Evolutionary conservation across 2,329 filamentous ascomycete genomes (phyloP).

Genomic region (Dothiorella sarmentorum): DNA sequence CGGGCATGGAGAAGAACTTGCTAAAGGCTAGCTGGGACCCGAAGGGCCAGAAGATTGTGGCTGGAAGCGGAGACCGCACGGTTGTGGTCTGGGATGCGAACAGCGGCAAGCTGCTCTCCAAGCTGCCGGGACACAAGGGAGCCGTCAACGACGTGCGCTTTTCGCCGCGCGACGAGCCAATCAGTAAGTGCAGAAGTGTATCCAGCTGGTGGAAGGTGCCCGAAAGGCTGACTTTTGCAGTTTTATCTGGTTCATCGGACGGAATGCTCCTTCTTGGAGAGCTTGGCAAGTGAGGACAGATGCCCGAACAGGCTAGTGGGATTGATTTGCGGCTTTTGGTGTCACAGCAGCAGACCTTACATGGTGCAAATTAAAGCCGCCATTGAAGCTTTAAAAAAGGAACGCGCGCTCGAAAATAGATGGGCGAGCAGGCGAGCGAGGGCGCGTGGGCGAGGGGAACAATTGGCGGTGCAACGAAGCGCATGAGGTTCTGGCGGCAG

Average conservation of each 20-base stretch:
- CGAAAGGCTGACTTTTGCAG: conserved; percentile 44
- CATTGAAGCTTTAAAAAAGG: background rate
- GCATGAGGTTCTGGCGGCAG: background rate
- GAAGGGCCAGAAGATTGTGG: conserved; percentile 79
- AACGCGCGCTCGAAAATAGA: background rate
- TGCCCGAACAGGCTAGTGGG: background rate
- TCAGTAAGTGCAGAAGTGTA: conserved; percentile 61
- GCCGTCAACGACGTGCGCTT: conserved; percentile 95
- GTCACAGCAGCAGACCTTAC: conserved; percentile 12
- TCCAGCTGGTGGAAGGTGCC: background rate
- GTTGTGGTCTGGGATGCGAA: conserved; percentile 88
- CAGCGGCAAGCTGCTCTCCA: conserved; percentile 88
- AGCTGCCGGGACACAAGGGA: conserved; percentile 91
- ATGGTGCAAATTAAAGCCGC: conserved; percentile 9
- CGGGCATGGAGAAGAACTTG: conserved; percentile 87
- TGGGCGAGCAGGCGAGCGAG: background rate
- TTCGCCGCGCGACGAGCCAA: conserved; percentile 76
- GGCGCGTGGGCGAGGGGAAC: background rate
- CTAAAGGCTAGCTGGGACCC: conserved; percentile 86
- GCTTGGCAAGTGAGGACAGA: conserved; percentile 55
- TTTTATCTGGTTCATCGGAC: conserved; percentile 88
- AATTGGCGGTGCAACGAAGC: background rate
- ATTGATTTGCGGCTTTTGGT: background rate
- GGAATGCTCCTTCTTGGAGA: conserved; percentile 80
- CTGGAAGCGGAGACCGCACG: conserved; percentile 85